Base-by-base conservation (phyloP, 306 rosid genomes). In the Lithocarpus polystachyus region DNA sequence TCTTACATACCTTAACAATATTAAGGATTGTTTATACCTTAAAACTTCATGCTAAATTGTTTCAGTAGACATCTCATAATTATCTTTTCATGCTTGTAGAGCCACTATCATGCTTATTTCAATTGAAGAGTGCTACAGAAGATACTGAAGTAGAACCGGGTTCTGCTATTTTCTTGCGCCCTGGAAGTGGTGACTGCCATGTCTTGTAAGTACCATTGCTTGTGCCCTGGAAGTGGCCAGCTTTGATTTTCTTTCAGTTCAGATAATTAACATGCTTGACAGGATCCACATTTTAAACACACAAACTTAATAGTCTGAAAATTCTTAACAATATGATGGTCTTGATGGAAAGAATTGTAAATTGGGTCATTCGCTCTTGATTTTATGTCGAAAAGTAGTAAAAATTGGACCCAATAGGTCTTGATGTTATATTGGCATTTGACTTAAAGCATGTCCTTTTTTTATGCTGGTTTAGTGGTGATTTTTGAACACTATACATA, bases 141-240 rank as follows among this genome's bases (percentile, higher is more conserved):
- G 92, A 90, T 79, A 75, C 85, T 76, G 89, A 80, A 72, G 59
- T 85, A 67, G 92, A 91, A 77, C 68, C 89, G 10, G 71, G 86
- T 72, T 88, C 94, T 53, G 94, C 92, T 56, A 80, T 88, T 75
- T 82, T 80, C 87, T 83, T 91, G 85, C 90, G 71, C 80, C 90
- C 97, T 22, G 94, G 97, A 75, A 89, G 87, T 64, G 94, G 97
- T 56, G 98, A 95, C 48, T 89, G 86, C 88, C 94, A 90, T 82
- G 94, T 93, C 75, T 91, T 93, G 99, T 95, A 83, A 90, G 99
- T 28, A 52, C 43, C 57, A 69, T 18, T 68, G 68, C 37, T 74
- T 64, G 35, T 23, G 65, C 68, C 57, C 71, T 83, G 56, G 56
- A 54, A 55, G 61, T 75, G 74, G 73, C 73, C 73, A 73, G 69